Evolutionary conservation across 2,329 filamentous ascomycete genomes (phyloP).

Genomic region (Verticillium dahliae): DNA sequence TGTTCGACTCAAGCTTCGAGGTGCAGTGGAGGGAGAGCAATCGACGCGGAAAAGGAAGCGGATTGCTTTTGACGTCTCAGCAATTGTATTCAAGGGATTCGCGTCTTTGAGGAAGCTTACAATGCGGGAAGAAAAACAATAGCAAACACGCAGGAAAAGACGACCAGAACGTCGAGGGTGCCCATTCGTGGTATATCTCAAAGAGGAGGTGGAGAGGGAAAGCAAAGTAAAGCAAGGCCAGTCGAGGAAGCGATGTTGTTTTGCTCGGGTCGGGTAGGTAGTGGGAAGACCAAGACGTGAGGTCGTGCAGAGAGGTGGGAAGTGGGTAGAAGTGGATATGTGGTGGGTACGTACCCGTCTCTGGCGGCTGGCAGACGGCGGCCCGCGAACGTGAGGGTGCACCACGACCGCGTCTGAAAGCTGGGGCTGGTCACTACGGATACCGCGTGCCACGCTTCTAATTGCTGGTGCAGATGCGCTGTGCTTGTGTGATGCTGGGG

Average conservation of each 20-base stretch:
- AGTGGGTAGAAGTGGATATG: neutral
- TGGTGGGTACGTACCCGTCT: slow-evolving; percentile 1
- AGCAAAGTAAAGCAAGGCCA: neutral
- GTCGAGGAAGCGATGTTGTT: slow-evolving; percentile 2
- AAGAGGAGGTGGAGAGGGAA: neutral
- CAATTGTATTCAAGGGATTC: neutral
- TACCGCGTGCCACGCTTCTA: slow-evolving; percentile 2
- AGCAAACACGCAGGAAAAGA: neutral
- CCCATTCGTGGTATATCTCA: neutral
- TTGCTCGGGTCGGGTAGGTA: slow-evolving; percentile 1
- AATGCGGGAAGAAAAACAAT: neutral
- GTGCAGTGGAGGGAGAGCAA: neutral
- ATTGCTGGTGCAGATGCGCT: neutral
- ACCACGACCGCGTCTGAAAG: neutral
- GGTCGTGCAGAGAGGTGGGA: neutral
- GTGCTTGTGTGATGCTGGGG: neutral
- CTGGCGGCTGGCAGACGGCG: neutral
- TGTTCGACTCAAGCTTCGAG: neutral
- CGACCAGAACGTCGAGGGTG: neutral
- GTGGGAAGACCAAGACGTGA: slow-evolving; percentile 1
- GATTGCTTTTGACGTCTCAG: neutral
- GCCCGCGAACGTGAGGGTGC: neutral
- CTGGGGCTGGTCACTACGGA: slow-evolving; percentile 2
- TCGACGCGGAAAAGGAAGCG: neutral
- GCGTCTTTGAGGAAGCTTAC: neutral